Conservation (phyloP, 2,329 filamentous ascomycete species). For the Penicillium hordei region DNA sequence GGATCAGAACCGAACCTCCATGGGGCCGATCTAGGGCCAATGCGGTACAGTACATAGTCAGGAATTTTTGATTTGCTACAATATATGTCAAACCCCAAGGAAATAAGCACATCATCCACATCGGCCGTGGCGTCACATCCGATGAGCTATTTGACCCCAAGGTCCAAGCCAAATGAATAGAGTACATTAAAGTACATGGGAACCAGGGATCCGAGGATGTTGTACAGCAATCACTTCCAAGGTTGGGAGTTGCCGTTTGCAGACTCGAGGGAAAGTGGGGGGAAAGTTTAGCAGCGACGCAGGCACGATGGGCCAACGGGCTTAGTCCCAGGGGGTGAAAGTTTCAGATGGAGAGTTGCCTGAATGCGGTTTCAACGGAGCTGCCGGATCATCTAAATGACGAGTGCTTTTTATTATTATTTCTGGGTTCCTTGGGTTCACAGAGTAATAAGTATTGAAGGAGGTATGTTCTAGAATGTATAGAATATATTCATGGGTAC, state of each 20-base stretch:
- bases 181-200: slow-evolving; percentile 13
- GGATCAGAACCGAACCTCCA: slow-evolving; percentile 2
- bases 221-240: slow-evolving; percentile 5
- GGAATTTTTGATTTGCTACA: neutral
- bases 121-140: slow-evolving; percentile 17
- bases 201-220: slow-evolving; percentile 16
- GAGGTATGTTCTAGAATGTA: neutral
- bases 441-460: neutral
- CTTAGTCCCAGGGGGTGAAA: slow-evolving; percentile 5
- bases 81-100: neutral
- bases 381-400: slow-evolving; percentile 4
- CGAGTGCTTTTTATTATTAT: slow-evolving; percentile 1
- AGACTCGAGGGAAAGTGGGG: slow-evolving; percentile 2
- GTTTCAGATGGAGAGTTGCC: slow-evolving; percentile 7
- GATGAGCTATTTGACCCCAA: neutral
- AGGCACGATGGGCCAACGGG: slow-evolving; percentile 9
- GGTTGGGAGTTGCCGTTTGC: slow-evolving; percentile 12
- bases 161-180: neutral
- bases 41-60: neutral
- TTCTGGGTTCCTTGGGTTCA: neutral
- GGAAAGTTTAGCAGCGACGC: slow-evolving; percentile 8
- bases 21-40: neutral
- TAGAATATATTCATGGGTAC: neutral
- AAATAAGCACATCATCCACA: slow-evolving; percentile 22
- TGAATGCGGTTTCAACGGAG: slow-evolving; percentile 12